A percentile compares a stretch with the other conserved stretches of the same genome.
Conservation (phyloP, 768 basidiomycete genomes). For the Lepiota venenata region DNA sequence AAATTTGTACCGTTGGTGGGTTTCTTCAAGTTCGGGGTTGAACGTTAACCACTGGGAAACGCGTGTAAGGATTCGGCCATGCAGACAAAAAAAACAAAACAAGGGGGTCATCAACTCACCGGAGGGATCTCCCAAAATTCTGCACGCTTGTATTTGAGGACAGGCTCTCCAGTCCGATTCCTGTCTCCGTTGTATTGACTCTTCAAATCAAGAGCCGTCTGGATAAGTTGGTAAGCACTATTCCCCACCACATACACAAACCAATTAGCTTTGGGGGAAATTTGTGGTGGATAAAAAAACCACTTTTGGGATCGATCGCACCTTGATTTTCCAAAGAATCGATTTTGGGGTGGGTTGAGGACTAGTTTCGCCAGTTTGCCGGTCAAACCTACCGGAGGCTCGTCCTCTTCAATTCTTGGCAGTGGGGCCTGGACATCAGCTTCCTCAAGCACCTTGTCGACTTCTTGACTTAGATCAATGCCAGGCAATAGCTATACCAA, state of each 20-base stretch:
- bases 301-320: constrained; percentile 12
- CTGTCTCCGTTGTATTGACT: constrained; percentile 45
- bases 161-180: constrained; percentile 18
- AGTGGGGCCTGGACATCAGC: constrained; percentile 29
- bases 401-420: constrained; percentile 29
- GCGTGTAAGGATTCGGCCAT: not conserved
- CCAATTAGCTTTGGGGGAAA: too few relatives aligned
- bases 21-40: constrained; percentile 21
- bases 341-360: constrained; percentile 33
- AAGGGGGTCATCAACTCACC: constrained; percentile 25
- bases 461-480: constrained; percentile 57
- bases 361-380: constrained; percentile 32
- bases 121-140: constrained; percentile 50
- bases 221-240: constrained; percentile 49
- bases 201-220: constrained; percentile 55
- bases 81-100: not conserved
- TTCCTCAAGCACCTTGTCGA: constrained; percentile 43
- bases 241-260: too few relatives aligned
- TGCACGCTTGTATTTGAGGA: constrained; percentile 30
- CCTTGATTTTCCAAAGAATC: constrained; percentile 51
- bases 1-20: constrained; percentile 33
- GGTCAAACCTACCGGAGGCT: constrained; percentile 19
- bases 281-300: too few relatives aligned
- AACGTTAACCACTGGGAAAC: constrained; percentile 28
- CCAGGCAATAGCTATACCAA: constrained; percentile 41